phyloP scores from a whole-genome alignment of 345 rosid species.

The Schrenkiella parvula region DNA sequence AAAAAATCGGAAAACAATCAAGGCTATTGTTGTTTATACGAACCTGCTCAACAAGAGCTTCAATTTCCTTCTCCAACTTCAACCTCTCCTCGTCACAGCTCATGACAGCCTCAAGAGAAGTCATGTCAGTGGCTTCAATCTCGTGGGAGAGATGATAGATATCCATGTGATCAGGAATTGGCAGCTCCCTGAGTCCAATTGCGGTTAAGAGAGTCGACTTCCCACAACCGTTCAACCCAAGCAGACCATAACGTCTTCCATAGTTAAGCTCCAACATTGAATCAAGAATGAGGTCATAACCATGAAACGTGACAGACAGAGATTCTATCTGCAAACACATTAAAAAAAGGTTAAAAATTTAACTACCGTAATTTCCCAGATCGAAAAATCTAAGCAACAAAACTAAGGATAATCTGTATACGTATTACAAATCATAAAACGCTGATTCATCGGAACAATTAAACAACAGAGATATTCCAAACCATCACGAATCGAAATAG shows the following conservation, averaged over 20 bases:
- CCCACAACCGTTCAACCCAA: constrained; percentile 97
- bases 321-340: constrained; percentile 79
- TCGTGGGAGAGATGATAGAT: constrained; percentile 80
- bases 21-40: background rate
- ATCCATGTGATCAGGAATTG: constrained; percentile 97
- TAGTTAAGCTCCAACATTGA: constrained; percentile 93
- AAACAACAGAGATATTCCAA: background rate
- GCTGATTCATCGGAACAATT: background rate
- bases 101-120: constrained; percentile 82
- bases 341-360: background rate
- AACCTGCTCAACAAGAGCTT: constrained; percentile 69
- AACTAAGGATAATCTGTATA: background rate
- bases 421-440: background rate
- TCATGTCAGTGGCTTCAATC: constrained; percentile 96
- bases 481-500: background rate
- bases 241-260: constrained; percentile 97
- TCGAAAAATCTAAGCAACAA: background rate
- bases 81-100: constrained; percentile 95
- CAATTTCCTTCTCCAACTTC: constrained; percentile 86
- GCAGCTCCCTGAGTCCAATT: constrained; percentile 81
- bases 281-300: constrained; percentile 94
- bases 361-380: background rate
- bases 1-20: too few relatives aligned
- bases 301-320: constrained; percentile 91
- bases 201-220: constrained; percentile 91